Evolutionary conservation across 306 rosid species (phyloP), one percentile per base, ranked within the genome.

Genomic region (Herpetospermum pedunculosum): DNA sequence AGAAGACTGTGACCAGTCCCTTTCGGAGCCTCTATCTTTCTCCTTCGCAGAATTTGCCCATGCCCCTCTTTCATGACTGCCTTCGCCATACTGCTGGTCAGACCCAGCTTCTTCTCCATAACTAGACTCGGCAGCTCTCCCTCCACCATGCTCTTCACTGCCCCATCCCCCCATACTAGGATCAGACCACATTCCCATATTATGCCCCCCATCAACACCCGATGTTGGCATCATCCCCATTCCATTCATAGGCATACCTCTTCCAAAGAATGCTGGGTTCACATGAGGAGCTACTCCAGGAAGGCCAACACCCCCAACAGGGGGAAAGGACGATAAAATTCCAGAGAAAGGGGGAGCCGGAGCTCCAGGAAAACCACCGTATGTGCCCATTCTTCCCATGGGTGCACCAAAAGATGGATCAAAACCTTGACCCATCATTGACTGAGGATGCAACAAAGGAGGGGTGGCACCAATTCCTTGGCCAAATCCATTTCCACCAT

Each of bases 221-320:
- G 97, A 67, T 19, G 89, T 19, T 0, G 96, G 96, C 89, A 95
- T 95, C 99, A 95, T 95, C 72, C 99, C 97, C 97, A 95, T 89
- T 60, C 99, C 99, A 73, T 88, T 89, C 84, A 89, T 81, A 46
- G 96, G 96, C 95, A 95, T 95, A 54, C 96, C 99, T 76, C 99
- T 87, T 40, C 97, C 97, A 10, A 95, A 91, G 83, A 91, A 95
- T 40, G 99, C 99, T 5, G 97, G 97, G 78, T 95, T 95, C 74
- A 95, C 97, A 83, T 95, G 97, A 52, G 96, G 99, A 50, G 99
- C 97, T 2, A 91, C 96, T 49, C 97, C 98, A 82, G 92, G 96
- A 79, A 94, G 80, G 58, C 99, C 97, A 77, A 89, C 91, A 76
- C 92, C 92, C 62, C 91, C 92, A 16, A 91, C 92, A 53, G 89